A percentile compares a stretch with the other conserved stretches of the same genome.
Conservation (phyloP, 176 grass and related monocot genomes). For the Panicum miliaceum region DNA sequence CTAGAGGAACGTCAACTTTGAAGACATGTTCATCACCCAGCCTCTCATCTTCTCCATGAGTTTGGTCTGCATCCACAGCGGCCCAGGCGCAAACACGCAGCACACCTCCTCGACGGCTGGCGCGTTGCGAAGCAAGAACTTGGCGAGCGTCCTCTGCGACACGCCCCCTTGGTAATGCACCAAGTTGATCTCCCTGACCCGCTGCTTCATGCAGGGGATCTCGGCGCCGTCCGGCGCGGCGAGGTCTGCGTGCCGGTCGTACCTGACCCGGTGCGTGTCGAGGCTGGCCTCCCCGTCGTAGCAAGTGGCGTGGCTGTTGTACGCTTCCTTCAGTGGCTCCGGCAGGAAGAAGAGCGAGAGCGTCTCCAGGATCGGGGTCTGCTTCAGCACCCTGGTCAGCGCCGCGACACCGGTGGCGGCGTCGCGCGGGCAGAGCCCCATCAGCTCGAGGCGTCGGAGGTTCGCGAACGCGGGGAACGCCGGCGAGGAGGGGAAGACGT, state of each 20-base stretch:
- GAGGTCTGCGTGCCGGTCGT: neutral
- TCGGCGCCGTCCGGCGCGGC: neutral
- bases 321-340: neutral
- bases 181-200: conserved; percentile 23
- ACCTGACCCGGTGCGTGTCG: conserved; percentile 8
- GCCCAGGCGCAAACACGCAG: conserved; percentile 10
- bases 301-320: neutral
- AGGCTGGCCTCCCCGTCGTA: neutral
- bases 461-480: neutral
- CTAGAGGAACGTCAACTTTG: conserved; percentile 8
- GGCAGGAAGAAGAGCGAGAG: conserved; percentile 7
- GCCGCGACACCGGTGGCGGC: neutral
- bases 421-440: neutral
- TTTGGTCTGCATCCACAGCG: neutral
- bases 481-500: neutral
- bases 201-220: neutral
- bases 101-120: neutral
- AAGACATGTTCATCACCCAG: neutral
- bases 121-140: conserved; percentile 26
- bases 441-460: conserved; percentile 13
- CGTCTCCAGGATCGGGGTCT: neutral
- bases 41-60: conserved; percentile 8
- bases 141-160: conserved; percentile 30
- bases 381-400: neutral
- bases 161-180: conserved; percentile 22